phyloP scores from a whole-genome alignment of 495 filamentous ascomycete genomes.

The Penicillium macrosclerotiorum region DNA sequence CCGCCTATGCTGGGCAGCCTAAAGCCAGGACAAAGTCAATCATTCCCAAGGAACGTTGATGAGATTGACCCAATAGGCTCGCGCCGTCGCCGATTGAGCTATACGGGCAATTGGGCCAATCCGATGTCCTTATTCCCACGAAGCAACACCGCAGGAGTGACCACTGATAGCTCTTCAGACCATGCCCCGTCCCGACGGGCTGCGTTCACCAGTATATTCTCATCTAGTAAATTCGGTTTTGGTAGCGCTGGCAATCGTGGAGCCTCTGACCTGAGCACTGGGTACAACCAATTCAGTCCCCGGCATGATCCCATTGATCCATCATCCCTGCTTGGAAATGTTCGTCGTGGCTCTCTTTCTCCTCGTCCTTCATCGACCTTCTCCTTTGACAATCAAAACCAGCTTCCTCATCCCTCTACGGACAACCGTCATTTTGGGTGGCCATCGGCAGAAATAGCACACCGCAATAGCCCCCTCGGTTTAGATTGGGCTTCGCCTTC shows the following conservation, averaged over 20 bases:
- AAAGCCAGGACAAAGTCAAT: constrained; percentile 76
- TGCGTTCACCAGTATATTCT: constrained; percentile 47
- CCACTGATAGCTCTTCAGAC: constrained; percentile 45
- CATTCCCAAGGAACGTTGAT: constrained; percentile 70
- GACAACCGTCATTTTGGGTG: constrained; percentile 70
- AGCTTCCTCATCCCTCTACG: constrained; percentile 73
- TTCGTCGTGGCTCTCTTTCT: constrained; percentile 61
- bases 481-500: constrained; percentile 55
- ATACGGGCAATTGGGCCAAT: constrained; percentile 60
- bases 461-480: constrained; percentile 53
- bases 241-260: constrained; percentile 42
- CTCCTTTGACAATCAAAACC: constrained; percentile 64
- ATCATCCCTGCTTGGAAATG: constrained; percentile 49
- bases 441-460: constrained; percentile 51
- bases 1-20: constrained; percentile 69
- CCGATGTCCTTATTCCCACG: constrained; percentile 55
- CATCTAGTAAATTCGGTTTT: constrained; percentile 41
- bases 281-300: constrained; percentile 62
- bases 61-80: constrained; percentile 67
- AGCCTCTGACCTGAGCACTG: constrained; percentile 41
- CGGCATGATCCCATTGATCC: constrained; percentile 59
- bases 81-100: constrained; percentile 61
- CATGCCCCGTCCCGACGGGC: constrained; percentile 43
- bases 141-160: constrained; percentile 39
- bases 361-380: constrained; percentile 76